Conservation (phyloP, 139 green algal genomes). For the Chlorokybus atmophyticus region DNA sequence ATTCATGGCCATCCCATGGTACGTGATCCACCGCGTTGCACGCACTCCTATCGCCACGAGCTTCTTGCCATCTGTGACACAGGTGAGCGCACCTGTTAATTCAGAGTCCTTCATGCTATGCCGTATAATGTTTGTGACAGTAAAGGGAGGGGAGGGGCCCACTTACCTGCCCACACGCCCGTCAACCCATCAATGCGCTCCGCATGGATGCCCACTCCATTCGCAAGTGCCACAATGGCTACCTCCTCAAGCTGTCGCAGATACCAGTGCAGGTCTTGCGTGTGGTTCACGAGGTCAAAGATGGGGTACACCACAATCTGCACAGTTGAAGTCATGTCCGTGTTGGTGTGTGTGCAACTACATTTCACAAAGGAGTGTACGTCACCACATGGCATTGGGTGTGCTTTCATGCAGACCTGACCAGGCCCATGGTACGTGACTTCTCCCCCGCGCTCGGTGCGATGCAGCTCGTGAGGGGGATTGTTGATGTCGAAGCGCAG, state of each 20-base stretch:
- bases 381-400: no score
- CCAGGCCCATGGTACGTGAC: conserved; percentile 69
- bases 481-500: conserved; percentile 44
- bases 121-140: no score
- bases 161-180: conserved; percentile 52
- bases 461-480: conserved; percentile 35
- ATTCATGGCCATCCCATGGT: conserved; percentile 68
- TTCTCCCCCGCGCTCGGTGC: conserved; percentile 59
- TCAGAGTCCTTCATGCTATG: no score
- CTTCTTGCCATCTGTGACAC: conserved; percentile 34
- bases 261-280: conserved; percentile 64
- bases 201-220: conserved; percentile 27
- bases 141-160: background rate
- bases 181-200: conserved; percentile 48
- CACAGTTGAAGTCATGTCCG: no score
- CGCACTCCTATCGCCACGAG: conserved; percentile 62
- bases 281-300: conserved; percentile 42
- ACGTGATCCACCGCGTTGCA: conserved; percentile 50
- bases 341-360: no score
- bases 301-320: conserved; percentile 64
- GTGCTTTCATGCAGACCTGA: no score
- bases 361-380: no score
- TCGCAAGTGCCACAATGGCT: conserved; percentile 18
- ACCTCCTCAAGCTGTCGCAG: conserved; percentile 41
- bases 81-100: no score